phyloP scores from a whole-genome alignment of 352 stramenopile species.

The Pilasporangium apinafurcum region DNA sequence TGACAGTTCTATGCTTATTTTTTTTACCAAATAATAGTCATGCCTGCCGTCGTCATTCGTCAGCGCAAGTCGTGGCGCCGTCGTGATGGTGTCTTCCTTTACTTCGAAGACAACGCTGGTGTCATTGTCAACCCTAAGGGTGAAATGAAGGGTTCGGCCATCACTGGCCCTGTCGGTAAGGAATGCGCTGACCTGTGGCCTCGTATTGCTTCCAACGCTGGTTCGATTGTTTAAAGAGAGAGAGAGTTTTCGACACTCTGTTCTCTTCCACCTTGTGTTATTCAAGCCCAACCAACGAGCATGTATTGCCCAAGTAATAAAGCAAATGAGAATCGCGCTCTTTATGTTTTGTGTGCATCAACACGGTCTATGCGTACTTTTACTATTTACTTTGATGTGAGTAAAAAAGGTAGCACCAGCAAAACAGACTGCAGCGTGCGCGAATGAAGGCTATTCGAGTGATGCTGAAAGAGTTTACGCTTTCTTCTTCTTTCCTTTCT shows the following conservation, averaged over 20 bases:
- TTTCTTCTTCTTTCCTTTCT: constrained; percentile 82
- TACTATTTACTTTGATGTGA: constrained; percentile 1
- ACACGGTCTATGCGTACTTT: not conserved
- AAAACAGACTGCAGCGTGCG: too few species aligned
- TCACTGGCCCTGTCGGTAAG: constrained; percentile 99
- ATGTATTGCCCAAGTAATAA: not conserved
- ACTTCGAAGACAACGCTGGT: constrained; percentile 99
- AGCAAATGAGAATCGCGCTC: constrained; percentile 19
- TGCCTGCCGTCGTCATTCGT: constrained; percentile 98
- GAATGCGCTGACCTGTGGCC: constrained; percentile 99
- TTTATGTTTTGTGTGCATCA: not conserved
- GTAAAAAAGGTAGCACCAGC: too few species aligned
- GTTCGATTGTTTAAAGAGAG: constrained; percentile 97
- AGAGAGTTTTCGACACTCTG: not conserved
- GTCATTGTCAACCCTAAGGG: constrained; percentile 99
- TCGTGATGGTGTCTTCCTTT: constrained; percentile 99
- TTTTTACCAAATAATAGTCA: constrained; percentile 82
- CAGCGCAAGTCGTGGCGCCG: constrained; percentile 99
- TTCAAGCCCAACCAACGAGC: not conserved
- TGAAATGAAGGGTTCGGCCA: constrained; percentile 99
- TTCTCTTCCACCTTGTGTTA: not conserved
- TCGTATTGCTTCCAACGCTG: constrained; percentile 99
- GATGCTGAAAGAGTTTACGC: constrained; percentile 12
- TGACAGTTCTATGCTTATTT: too few species aligned
- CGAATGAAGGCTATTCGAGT: too few species aligned